These are phyloP conservation scores for Hymenoscyphus fructigenus DNA, from an alignment of 2,329 filamentous ascomycete genomes.

Conservation along the genomic window DNA sequence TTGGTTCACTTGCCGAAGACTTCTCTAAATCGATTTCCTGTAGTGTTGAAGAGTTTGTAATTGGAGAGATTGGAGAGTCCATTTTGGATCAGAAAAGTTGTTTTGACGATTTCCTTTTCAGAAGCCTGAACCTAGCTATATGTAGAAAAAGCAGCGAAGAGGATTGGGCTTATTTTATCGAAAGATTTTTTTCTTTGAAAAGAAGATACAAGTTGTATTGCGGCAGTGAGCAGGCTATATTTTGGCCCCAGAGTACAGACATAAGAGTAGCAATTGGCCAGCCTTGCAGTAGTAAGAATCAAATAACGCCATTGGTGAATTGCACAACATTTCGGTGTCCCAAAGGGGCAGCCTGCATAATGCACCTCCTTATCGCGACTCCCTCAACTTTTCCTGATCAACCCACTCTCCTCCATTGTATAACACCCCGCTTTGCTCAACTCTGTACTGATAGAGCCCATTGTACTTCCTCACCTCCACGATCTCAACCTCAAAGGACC, in stretches of 20 bases:
- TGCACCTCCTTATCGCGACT: not conserved
- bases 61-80: not conserved
- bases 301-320: not conserved
- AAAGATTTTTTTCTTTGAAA: no score
- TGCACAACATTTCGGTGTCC: not conserved
- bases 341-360: not conserved
- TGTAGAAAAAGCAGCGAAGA: not conserved
- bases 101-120: not conserved
- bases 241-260: no score
- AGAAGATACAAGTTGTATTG: no score
- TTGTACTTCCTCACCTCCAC: not conserved
- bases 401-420: slow-evolving; percentile 19
- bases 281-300: not conserved
- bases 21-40: not conserved
- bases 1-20: not conserved
- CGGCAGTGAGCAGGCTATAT: no score
- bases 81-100: not conserved
- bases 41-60: not conserved
- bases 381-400: not conserved
- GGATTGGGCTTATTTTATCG: no score
- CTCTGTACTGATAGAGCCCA: slow-evolving; percentile 12
- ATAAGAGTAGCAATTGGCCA: no score
- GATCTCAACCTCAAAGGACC: slow-evolving; percentile 6
- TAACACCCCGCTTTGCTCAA: slow-evolving; percentile 11
- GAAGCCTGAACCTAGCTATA: not conserved